Evolutionary conservation across 2,329 filamentous ascomycete genomes (phyloP), one percentile per base, ranked within the genome.

Genomic region (Exophiala oligosperma): DNA sequence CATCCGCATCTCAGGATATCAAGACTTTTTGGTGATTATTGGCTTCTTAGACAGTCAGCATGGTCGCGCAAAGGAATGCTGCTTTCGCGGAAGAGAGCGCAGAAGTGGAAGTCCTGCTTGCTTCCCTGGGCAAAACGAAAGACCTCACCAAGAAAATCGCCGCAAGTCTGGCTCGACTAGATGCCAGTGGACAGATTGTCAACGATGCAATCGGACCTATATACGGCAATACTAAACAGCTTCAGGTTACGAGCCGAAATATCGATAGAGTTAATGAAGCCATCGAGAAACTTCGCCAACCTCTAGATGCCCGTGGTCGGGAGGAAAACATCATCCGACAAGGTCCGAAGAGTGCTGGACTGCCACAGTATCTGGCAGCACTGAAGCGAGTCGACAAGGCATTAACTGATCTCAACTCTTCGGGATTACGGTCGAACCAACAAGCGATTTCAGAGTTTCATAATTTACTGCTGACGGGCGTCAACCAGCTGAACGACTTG

Each of bases 101-200:
- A 5, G 85, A 88, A 73, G 85, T 87, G 43, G 84, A 87, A 72
- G 84, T 87, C 54, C 74, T 88, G 24, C 83, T 82, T 64, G 84
- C 85, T 56, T 86, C 86, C 65, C 85, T 97, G 62, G 91, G 95
- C 68, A 97, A 96, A 82, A 95, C 95, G 67, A 89, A 92, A 60
- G 86, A 91, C 70, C 83, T 97, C 72, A 96, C 92, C 32, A 96
- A 94, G 79, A 96, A 96, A 79, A 97, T 99, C 56, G 90, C 96
- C 74, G 88, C 90, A 28, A 96, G 91, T 52, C 82, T 97, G 66
- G 84, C 86, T 38, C 84, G 92, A 56, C 81, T 99, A 35, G 92
- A 97, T 68, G 85, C 88, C 38, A 95, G 91, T 53, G 94, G 93
- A 17, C 91, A 92, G 75, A 92, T 89, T 60, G 92, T 97, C 21